Percentiles rank a stretch among this genome's conserved stretches.
Conservation (phyloP, 768 basidiomycete genomes). For the Leccinum variicolor region DNA sequence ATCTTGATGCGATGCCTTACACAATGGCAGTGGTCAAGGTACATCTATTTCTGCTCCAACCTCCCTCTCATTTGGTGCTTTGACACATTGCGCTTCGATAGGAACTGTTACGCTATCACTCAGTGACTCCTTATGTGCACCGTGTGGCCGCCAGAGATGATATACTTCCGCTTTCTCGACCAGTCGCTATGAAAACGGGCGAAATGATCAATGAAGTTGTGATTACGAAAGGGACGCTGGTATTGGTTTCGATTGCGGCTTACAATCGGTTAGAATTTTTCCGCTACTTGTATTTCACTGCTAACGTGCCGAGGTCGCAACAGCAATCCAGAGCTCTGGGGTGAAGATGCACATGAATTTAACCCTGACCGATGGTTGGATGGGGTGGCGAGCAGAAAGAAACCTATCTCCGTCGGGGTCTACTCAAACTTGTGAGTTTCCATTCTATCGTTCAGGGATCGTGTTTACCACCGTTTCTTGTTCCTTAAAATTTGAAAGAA, state of each 20-base stretch:
- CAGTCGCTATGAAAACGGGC: constrained; percentile 46
- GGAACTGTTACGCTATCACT: constrained; percentile 48
- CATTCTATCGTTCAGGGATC: not conserved
- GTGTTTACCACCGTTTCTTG: not conserved
- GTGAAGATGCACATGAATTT: constrained; percentile 30
- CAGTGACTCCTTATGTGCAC: constrained; percentile 49
- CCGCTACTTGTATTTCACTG: not conserved
- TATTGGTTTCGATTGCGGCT: constrained; percentile 46
- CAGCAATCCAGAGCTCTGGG: constrained; percentile 30
- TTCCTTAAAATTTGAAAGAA: constrained; percentile 5
- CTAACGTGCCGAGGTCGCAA: not conserved
- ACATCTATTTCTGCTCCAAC: not conserved
- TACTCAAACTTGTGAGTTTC: constrained; percentile 28
- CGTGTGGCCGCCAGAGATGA: constrained; percentile 52
- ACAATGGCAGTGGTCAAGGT: constrained; percentile 36
- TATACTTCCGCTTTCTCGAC: constrained; percentile 53
- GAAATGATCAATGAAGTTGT: constrained; percentile 40
- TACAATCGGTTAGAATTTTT: constrained; percentile 45
- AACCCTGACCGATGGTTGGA: constrained; percentile 30
- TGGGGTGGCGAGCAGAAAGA: constrained; percentile 13
- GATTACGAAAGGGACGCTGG: constrained; percentile 45
- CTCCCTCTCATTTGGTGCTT: constrained; percentile 20
- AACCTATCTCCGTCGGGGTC: constrained; percentile 22
- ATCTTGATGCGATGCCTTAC: constrained; percentile 53
- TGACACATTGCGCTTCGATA: constrained; percentile 12